phyloP scores from a whole-genome alignment of 352 stramenopile species.

The Phytophthora rubi region DNA sequence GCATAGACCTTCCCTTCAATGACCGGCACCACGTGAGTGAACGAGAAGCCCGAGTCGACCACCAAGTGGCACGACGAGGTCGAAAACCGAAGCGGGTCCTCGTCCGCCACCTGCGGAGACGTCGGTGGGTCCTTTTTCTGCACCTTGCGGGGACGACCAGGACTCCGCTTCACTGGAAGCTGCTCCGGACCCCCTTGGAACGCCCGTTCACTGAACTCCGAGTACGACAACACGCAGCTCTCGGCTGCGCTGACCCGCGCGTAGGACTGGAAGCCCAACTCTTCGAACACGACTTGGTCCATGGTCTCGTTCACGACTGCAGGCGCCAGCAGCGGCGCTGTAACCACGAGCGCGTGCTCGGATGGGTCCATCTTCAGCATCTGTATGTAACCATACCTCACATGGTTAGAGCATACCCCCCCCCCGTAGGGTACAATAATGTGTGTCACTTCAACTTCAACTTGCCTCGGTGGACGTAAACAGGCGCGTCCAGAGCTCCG shows the following conservation, averaged over 20 bases:
- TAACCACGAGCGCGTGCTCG: conserved; percentile 65
- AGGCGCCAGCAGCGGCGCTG: conserved; percentile 63
- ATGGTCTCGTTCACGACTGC: conserved; percentile 67
- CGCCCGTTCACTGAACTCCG: conserved; percentile 38
- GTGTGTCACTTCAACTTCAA: conserved; percentile 21
- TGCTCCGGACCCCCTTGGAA: conserved; percentile 14
- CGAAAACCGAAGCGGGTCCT: conserved; percentile 46
- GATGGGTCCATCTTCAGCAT: conserved; percentile 53
- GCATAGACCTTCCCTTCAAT: conserved; percentile 65
- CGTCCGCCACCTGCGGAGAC: conserved; percentile 1
- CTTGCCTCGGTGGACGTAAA: conserved; percentile 49
- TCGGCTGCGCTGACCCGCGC: conserved; percentile 57
- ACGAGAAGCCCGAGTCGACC: conserved; percentile 96
- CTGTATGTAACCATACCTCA: conserved; percentile 22
- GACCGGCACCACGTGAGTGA: conserved; percentile 94
- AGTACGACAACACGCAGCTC: conserved; percentile 74
- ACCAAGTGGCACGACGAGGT: conserved; percentile 75
- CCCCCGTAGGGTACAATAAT: neutral
- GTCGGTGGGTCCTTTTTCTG: conserved; percentile 12
- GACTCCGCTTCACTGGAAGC: conserved; percentile 28
- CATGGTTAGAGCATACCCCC: conserved; percentile 12
- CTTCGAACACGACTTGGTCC: conserved; percentile 86
- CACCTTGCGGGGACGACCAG: conserved; percentile 14
- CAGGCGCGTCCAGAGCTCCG: conserved; percentile 62
- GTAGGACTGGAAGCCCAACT: conserved; percentile 66